Base-by-base conservation (phyloP, 75 land plant genomes). In the Azolla pinnata region DNA sequence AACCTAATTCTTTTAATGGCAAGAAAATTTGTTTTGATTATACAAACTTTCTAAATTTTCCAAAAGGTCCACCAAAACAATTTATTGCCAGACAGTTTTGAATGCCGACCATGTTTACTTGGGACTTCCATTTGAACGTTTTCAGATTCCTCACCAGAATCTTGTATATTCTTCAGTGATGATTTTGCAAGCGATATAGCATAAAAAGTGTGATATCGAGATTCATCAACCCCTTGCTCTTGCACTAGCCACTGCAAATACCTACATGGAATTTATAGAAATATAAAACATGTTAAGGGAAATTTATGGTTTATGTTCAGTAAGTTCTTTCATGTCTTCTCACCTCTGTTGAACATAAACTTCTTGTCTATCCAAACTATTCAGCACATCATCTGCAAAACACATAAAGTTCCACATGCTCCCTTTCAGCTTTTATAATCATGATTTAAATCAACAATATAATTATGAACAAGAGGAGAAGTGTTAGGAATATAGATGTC, bases 191-290 rank as follows among this genome's bases (percentile, higher is more conserved):
- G 86, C 28, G 87, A 84, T 49, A 95, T 70, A 40, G 96, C 96
- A 64, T 86, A 84, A 29, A 81, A 29, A 19, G 97, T 89, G 56
- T 95, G 99, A 40, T 80, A 83, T 12, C 45, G 83, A 51, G 75
- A 44, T 40, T 90, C 91, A 33, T 82, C 75, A 31, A 70, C 84
- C 19, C 79, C 97, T 70, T 95, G 87, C 44, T 89, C 99, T 65
- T 89, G 83, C 62, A 95, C 82, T 69, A 95, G 64, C 99, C 99
- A 95, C 48, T 85, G 91, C 47, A 95, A 71, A 55, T 90, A 95
- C 60, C 99, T 95, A 66, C 28, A 72, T 25, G 33, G 16, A 54
- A 21, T 0, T 7, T 12, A 35, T 44, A 53, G 14, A 32, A 54
- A 54, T 29, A 2, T 3, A 2, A 61, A 2, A 7, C 25, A 23